Conservation (phyloP, 2,329 filamentous ascomycete species). For the Cordyceps cicadae region DNA sequence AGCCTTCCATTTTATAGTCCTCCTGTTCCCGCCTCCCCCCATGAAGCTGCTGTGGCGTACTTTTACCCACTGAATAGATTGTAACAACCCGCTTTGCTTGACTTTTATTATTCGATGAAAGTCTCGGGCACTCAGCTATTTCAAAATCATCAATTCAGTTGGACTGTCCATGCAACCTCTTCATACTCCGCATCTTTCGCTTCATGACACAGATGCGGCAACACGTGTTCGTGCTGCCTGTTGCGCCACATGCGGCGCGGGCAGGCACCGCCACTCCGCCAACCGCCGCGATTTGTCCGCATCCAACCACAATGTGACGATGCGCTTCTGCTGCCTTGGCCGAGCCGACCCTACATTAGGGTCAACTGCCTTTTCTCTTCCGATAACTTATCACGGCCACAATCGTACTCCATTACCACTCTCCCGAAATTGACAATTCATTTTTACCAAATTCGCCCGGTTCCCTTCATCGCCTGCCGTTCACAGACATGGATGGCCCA, state of each 20-base stretch:
- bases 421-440: not conserved
- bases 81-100: too few relatives aligned
- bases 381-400: not conserved
- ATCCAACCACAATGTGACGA: not conserved
- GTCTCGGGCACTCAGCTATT: not conserved
- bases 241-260: conserved; percentile 6
- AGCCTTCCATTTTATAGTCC: too few relatives aligned
- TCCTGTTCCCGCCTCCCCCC: too few relatives aligned
- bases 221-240: not conserved
- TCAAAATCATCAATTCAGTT: not conserved
- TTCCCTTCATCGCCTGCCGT: not conserved
- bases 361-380: not conserved
- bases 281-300: not conserved
- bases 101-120: too few relatives aligned
- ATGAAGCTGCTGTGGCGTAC: too few relatives aligned
- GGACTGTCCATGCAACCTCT: not conserved
- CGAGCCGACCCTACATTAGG: not conserved
- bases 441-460: not conserved
- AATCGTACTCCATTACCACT: too few relatives aligned
- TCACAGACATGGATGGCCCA: not conserved
- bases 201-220: not conserved
- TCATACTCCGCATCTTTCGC: not conserved
- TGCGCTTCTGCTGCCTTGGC: conserved; percentile 4
- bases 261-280: conserved; percentile 4
- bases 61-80: too few relatives aligned